Conservation (phyloP, 225 moss, liverwort and hornwort species). For the Thuidium tamariscinum region DNA sequence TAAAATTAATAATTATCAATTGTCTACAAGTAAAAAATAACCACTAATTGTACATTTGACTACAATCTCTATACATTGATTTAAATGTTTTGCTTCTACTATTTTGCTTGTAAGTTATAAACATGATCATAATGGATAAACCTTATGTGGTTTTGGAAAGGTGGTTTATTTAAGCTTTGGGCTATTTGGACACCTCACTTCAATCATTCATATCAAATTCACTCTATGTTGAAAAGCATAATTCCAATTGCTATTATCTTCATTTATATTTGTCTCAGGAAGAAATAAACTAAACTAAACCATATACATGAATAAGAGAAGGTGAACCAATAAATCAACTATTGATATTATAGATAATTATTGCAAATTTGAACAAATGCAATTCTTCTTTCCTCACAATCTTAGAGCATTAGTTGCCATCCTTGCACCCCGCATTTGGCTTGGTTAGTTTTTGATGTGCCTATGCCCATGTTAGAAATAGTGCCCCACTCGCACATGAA, state of each 20-base stretch:
- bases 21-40: too few relatives aligned
- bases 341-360: background rate
- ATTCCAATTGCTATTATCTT: background rate
- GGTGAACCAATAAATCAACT: background rate
- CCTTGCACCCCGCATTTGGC: background rate
- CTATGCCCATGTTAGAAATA: accelerated
- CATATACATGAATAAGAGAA: background rate
- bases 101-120: background rate
- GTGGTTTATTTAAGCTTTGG: background rate
- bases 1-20: background rate
- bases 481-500: background rate
- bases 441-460: background rate
- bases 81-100: background rate
- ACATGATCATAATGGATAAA: background rate
- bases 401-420: accelerated
- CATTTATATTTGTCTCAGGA: too few relatives aligned
- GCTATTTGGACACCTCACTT: background rate
- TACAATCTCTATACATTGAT: background rate
- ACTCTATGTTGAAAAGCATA: background rate
- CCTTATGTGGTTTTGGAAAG: background rate
- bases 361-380: background rate
- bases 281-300: background rate
- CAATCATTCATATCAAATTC: background rate
- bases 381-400: background rate
- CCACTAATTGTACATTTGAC: background rate